Base-by-base conservation (phyloP, 1,284 basidiomycete species). In the Farysia itapuensis region DNA sequence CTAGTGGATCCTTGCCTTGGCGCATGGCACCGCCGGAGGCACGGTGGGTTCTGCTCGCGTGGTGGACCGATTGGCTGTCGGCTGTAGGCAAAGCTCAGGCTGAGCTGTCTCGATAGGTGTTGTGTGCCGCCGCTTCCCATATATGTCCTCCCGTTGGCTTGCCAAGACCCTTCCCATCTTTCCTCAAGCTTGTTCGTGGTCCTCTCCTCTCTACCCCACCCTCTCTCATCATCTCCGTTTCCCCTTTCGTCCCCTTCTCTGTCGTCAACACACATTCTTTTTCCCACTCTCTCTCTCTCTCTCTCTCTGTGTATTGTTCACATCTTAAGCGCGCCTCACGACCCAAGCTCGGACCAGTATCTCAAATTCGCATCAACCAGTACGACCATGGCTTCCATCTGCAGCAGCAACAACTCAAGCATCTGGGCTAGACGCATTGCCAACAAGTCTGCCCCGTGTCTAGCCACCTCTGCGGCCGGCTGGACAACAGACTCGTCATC, bases 401-500 rank as follows among this genome's bases (percentile, higher is more conserved):
- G 9, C 25, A 28, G n/a, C 25, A 28, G 25, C 25, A 9, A 28
- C 9, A 15, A 35, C 12, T 45, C 49, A 21, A 51, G 49, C 18
- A 50, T 60, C 28, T 60, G 57, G 57, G 39, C 50, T 1, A 45
- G 57, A 28, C 43, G 57, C 2, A 60, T 50, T 39, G 41, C 43
- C 34, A 44, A 36, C 24, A 60, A 54, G 22, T 30, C 43, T 4
- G 40, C 32, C 1, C 37, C 47, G 4, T n/a, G n/a, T n/a, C n/a
- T n/a, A n/a, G n/a, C n/a, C n/a, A n/a, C n/a, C n/a, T n/a, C n/a
- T n/a, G n/a, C n/a, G n/a, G n/a, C n/a, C n/a, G n/a, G n/a, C n/a
- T n/a, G n/a, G n/a, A n/a, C n/a, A n/a, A n/a, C n/a, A n/a, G n/a
- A n/a, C n/a, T n/a, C n/a, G n/a, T n/a, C n/a, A n/a, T 34, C 42